These are phyloP conservation scores for Pseudogymnoascus sp. DNA, from an alignment of 2,329 filamentous ascomycete species.

Conservation along the genomic window DNA sequence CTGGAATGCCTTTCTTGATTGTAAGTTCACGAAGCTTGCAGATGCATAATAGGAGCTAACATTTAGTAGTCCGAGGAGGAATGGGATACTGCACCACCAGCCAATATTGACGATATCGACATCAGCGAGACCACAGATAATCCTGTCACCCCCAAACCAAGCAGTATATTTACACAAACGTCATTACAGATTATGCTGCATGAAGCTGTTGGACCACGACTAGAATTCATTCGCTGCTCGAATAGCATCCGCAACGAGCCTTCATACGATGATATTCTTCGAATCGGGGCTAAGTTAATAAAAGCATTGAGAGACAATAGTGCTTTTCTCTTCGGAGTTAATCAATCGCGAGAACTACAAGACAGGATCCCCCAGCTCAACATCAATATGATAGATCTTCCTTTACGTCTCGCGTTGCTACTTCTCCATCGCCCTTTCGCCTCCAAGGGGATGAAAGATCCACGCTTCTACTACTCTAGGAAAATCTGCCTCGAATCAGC, in stretches of 20 bases:
- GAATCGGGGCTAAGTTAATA: conserved; percentile 39
- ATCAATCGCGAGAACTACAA: background rate
- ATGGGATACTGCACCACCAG: conserved; percentile 44
- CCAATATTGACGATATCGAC: conserved; percentile 46
- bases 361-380: conserved; percentile 3
- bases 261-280: conserved; percentile 42
- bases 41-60: background rate
- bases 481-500: conserved; percentile 41
- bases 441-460: conserved; percentile 35
- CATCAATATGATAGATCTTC: conserved; percentile 42
- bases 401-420: conserved; percentile 48
- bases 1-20: conserved; percentile 44
- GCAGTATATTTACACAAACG: conserved; percentile 38
- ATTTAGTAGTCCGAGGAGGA: conserved; percentile 30
- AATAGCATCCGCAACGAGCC: conserved; percentile 40
- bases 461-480: conserved; percentile 42
- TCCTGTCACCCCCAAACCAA: conserved; percentile 20
- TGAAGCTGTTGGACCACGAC: conserved; percentile 37
- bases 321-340: conserved; percentile 12
- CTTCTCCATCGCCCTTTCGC: conserved; percentile 46
- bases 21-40: background rate
- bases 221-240: conserved; percentile 38
- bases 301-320: conserved; percentile 25
- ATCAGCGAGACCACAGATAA: conserved; percentile 33
- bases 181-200: conserved; percentile 43